Evolutionary conservation across 2,329 filamentous ascomycete genomes (phyloP).

Genomic region (Cordyceps cicadae): DNA sequence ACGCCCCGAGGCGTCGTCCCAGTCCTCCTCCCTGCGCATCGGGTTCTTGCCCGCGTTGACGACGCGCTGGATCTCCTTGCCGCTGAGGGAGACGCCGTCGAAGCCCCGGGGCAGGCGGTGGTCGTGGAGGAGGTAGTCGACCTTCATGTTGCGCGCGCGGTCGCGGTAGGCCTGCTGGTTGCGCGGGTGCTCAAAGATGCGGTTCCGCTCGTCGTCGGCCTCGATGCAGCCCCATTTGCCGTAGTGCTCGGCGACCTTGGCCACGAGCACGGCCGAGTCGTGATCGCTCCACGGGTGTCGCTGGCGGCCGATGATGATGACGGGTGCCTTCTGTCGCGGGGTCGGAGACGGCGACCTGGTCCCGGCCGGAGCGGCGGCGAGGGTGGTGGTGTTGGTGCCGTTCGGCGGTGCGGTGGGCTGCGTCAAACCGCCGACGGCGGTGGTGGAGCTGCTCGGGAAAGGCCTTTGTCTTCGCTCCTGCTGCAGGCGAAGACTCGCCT

Average conservation of each 20-base stretch:
- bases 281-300: conserved; percentile 33
- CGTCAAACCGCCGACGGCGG: background rate
- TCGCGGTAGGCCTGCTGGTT: conserved; percentile 50
- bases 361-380: background rate
- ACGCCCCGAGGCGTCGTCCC: background rate
- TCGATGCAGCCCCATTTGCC: conserved; percentile 27
- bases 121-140: conserved; percentile 40
- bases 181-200: conserved; percentile 33
- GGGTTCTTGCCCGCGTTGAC: conserved; percentile 39
- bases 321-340: background rate
- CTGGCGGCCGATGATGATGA: conserved; percentile 14
- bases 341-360: background rate
- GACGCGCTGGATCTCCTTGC: conserved; percentile 40
- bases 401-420: no score
- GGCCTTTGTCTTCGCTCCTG: background rate
- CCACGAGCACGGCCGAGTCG: conserved; percentile 35
- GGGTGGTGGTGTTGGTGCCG: background rate
- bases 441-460: background rate
- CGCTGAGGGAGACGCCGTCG: conserved; percentile 40
- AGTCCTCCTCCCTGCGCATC: background rate
- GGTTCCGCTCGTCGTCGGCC: conserved; percentile 18
- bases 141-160: conserved; percentile 50
- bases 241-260: conserved; percentile 27
- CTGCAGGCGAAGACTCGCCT: no score
- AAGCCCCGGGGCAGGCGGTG: conserved; percentile 37